Base-by-base conservation (phyloP, 2,329 filamentous ascomycete genomes). In the Aquanectria penicillioides region DNA sequence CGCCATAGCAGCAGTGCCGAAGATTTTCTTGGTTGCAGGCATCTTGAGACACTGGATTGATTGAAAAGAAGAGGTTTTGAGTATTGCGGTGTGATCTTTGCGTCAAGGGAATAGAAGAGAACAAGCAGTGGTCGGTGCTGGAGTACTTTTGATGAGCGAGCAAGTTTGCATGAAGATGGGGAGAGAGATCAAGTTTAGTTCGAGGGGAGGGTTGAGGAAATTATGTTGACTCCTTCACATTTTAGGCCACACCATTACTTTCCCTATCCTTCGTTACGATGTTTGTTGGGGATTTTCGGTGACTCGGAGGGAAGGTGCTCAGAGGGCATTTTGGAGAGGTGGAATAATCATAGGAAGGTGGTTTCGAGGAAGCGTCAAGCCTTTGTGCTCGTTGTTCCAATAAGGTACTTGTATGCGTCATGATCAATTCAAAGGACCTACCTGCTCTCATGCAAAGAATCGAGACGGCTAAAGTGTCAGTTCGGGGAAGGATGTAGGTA, bases 21-120 rank as follows among this genome's bases (percentile, higher is more conserved):
- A 38, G 6, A 62, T 25, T 36, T 72, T 33, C 54, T 72, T 74
- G 51, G 41, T 47, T 15, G 43, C 25, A 36, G 66, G 23, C 73
- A 75, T 75, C 23, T 10, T 61, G 31, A 10, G 3, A 13, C 4
- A 11, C 36, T 11, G 36, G 37, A 33, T 28, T 28, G 23, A 34
- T 13, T 28, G 18, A 49, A 41, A 15, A 20, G 29, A 29, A 22
- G 26, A 31, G 11, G 22, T 29, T 6, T 22, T 15, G 7, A 23
- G 17, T 7, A 6, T 7, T 40, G 15, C 22, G 15, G 23, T 25
- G 18, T 33, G 33, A 18, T 55, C n/a, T 46, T 53, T 26, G 4
- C 33, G 26, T 20, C 33, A 13, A 17, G 12, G 12, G n/a, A n/a
- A n/a, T n/a, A 46, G 17, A 46, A 10, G 12, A n/a, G 25, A 9